phyloP scores from a whole-genome alignment of 2,329 filamentous ascomycete genomes.

The Cryphonectria nitschkei region DNA sequence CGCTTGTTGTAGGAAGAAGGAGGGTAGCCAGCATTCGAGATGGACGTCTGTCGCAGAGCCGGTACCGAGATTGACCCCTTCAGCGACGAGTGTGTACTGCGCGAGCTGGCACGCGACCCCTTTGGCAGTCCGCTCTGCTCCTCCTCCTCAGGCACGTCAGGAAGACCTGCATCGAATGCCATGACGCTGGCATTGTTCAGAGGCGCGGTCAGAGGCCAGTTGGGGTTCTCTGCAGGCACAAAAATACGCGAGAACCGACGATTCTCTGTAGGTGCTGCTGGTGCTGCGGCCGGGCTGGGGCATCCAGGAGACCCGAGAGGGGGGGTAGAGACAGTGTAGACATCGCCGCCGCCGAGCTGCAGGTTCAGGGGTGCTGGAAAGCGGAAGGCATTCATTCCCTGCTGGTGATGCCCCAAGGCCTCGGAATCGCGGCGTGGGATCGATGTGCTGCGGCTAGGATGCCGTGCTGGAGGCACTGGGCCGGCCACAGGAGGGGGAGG shows the following conservation, averaged over 20 bases:
- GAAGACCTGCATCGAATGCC: slow-evolving; percentile 49
- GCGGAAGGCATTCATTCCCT: slow-evolving; percentile 50
- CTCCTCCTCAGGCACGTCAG: slow-evolving; percentile 67
- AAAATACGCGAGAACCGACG: slow-evolving; percentile 45
- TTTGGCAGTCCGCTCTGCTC: slow-evolving; percentile 48
- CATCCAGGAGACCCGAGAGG: slow-evolving; percentile 37
- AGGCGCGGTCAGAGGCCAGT: slow-evolving; percentile 49
- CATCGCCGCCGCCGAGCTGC: slow-evolving; percentile 30
- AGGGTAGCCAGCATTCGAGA: slow-evolving; percentile 14
- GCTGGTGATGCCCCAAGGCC: slow-evolving; percentile 44
- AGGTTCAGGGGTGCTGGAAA: slow-evolving; percentile 47
- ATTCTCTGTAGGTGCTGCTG: background rate
- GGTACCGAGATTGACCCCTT: slow-evolving; percentile 61
- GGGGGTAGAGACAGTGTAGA: slow-evolving; percentile 29
- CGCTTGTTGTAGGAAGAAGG: slow-evolving; percentile 35
- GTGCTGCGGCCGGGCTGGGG: slow-evolving; percentile 30
- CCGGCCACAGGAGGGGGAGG: slow-evolving; percentile 38
- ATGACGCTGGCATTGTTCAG: slow-evolving; percentile 34
- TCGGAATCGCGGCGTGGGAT: slow-evolving; percentile 49
- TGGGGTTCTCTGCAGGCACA: slow-evolving; percentile 44
- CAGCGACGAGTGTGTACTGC: slow-evolving; percentile 55
- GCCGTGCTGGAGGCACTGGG: slow-evolving; percentile 53
- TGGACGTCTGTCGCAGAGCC: slow-evolving; percentile 23
- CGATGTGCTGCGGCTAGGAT: slow-evolving; percentile 56
- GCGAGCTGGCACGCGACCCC: slow-evolving; percentile 48